These are phyloP conservation scores for Sporobolomyces phaffii DNA, from an alignment of 768 basidiomycete species.

Conservation along the genomic window DNA sequence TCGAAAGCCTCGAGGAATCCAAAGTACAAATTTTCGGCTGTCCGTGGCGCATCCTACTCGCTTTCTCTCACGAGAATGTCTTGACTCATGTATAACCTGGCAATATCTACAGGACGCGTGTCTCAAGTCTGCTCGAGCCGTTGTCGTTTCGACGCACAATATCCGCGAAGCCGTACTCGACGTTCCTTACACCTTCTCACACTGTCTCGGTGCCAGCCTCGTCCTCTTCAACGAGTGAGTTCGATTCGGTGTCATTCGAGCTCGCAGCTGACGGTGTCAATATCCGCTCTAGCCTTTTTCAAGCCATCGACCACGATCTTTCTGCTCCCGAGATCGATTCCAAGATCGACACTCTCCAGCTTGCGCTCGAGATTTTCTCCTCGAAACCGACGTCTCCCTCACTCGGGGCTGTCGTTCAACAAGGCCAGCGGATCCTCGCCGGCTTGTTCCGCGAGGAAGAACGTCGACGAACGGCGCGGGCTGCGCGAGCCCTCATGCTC, in stretches of 20 bases:
- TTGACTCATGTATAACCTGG: too few relatives aligned
- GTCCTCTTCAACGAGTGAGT: slow-evolving; percentile 37
- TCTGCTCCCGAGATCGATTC: slow-evolving; percentile 34
- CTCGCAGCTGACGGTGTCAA: neutral
- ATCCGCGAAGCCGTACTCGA: slow-evolving; percentile 29
- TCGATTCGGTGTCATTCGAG: too few relatives aligned
- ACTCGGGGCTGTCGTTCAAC: slow-evolving; percentile 21
- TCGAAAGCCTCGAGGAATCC: slow-evolving; percentile 21
- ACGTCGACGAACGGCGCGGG: slow-evolving; percentile 12
- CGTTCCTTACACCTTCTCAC: slow-evolving; percentile 33
- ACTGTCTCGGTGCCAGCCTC: slow-evolving; percentile 34
- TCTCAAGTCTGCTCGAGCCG: slow-evolving; percentile 22
- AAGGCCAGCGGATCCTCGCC: slow-evolving; percentile 24
- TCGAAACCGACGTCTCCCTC: slow-evolving; percentile 13
- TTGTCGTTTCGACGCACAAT: slow-evolving; percentile 36
- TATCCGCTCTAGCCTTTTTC: slow-evolving; percentile 31
- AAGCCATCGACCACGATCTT: slow-evolving; percentile 36
- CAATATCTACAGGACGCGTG: slow-evolving; percentile 18
- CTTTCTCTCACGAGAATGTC: too few relatives aligned
- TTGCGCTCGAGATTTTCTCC: slow-evolving; percentile 38
- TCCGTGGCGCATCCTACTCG: slow-evolving; percentile 1
- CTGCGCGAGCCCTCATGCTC: slow-evolving; percentile 21
- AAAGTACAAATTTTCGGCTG: slow-evolving; percentile 33
- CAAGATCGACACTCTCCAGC: slow-evolving; percentile 27
- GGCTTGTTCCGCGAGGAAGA: slow-evolving; percentile 38